phyloP scores from a whole-genome alignment of 495 filamentous ascomycete genomes.

The Podospora tetraspora region DNA sequence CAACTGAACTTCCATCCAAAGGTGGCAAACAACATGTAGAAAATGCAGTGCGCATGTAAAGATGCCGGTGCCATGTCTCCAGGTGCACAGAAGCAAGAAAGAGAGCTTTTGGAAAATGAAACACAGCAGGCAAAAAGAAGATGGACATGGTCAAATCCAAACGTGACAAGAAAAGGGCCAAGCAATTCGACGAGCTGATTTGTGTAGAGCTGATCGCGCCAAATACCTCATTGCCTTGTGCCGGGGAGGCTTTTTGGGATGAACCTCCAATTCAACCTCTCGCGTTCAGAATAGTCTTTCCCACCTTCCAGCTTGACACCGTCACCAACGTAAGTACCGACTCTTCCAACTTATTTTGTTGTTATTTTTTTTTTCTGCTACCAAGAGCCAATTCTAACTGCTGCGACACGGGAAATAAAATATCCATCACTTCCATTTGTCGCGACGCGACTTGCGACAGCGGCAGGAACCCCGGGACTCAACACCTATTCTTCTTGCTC shows the following conservation, averaged over 20 bases:
- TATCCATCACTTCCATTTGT: background rate
- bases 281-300: background rate
- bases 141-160: background rate
- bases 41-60: background rate
- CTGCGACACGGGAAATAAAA: background rate
- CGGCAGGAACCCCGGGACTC: background rate
- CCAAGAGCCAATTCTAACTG: background rate
- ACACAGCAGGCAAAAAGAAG: background rate
- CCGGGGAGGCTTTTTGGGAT: background rate
- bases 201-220: background rate
- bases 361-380: background rate
- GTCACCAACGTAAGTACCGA: background rate
- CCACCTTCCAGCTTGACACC: background rate
- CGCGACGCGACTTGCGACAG: conserved; percentile 1
- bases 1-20: too few relatives aligned
- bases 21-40: background rate
- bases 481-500: background rate
- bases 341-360: background rate
- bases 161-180: background rate
- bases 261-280: background rate
- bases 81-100: background rate
- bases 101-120: background rate
- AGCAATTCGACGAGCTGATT: background rate
- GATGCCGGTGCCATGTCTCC: background rate
- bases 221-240: background rate